Evolutionary conservation across 2,329 filamentous ascomycete species (phyloP), one percentile per base, ranked within the genome.

Genomic region (Pseudocercospora cruenta): DNA sequence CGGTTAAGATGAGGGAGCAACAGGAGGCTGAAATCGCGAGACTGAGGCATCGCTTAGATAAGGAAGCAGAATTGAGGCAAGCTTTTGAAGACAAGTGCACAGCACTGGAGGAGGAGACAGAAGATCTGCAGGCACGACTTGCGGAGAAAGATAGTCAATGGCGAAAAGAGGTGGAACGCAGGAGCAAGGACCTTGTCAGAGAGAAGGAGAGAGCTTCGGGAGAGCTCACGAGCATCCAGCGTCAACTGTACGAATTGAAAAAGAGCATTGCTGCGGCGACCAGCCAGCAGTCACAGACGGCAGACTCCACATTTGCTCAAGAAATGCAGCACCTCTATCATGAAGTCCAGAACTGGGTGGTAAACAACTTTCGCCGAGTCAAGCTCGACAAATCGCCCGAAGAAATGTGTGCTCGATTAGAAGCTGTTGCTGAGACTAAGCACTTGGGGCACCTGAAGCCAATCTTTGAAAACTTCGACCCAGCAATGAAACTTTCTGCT

Each of bases 291-390:
- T 85, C 85, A 22, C 86, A 89, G 67, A 78, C 81, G 54, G 88
- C 87, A 67, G 90, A 93, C 72, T 88, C 90, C 76, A 86, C 88
- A 10, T 86, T 92, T 74, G 85, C 82, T 1, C 86, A 90, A 59
- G 82, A 83, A 9, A 86, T 91, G 81, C 69, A 70, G 58, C 82
- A 85, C 64, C 76, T 92, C 55, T 86, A 86, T 21, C 90, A 91
- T 72, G 86, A 89, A 24, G 78, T 91, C 71, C 89, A 92, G 78
- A 91, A 92, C 72, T 93, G 90, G 90, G 86, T 90, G 3, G 88
- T 92, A 71, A 85, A 86, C 26, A 86, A 90, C 74, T 92, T 90
- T 70, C 83, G 90, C 60, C 86, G 85, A 68, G 83, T 85, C 12
- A 90, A 85, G 78, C 78, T 90, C 60, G 68, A 72, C 14, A 63